Evolutionary conservation across 108 stramenopile genomes (phyloP).

Genomic region (Chaetoceros tenuissimus): DNA sequence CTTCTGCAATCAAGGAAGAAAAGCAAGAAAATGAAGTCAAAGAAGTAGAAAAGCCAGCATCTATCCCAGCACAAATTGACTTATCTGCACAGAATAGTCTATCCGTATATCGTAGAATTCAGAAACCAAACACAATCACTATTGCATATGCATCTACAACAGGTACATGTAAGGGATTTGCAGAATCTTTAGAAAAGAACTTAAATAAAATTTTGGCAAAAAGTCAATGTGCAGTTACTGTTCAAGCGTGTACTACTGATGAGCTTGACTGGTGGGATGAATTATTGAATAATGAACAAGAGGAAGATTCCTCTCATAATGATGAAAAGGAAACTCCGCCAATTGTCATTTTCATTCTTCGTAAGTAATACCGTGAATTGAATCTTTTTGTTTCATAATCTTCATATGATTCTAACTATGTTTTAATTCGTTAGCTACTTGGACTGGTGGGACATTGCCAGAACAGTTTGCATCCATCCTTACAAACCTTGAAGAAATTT

Average conservation of each 20-base stretch:
- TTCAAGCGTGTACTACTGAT: conserved; percentile 40
- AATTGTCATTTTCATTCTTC: conserved; percentile 47
- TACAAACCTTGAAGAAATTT: conserved; percentile 47
- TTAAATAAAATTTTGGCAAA: not conserved
- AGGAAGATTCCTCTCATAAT: not conserved
- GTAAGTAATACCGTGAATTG: not conserved
- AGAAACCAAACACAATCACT: conserved; percentile 43
- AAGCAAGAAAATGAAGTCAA: too few species aligned
- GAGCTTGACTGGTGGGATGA: conserved; percentile 90
- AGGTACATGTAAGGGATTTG: conserved; percentile 57
- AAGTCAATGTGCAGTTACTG: conserved; percentile 6
- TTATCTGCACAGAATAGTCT: not conserved
- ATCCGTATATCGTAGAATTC: conserved; percentile 20
- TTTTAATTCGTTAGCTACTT: conserved; percentile 33
- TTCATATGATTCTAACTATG: too few species aligned
- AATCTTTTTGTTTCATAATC: not conserved
- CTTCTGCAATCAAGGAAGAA: too few species aligned
- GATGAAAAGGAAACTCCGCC: conserved; percentile 15
- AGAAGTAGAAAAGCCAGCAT: too few species aligned
- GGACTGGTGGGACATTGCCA: conserved; percentile 69
- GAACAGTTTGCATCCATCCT: conserved; percentile 32
- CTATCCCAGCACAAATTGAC: not conserved
- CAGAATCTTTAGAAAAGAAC: conserved; percentile 20
- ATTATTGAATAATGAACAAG: conserved; percentile 62
- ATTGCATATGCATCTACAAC: conserved; percentile 76